Evolutionary conservation across 208 protist genomes (phyloP).

Genomic region (Leishmania mexicana): DNA sequence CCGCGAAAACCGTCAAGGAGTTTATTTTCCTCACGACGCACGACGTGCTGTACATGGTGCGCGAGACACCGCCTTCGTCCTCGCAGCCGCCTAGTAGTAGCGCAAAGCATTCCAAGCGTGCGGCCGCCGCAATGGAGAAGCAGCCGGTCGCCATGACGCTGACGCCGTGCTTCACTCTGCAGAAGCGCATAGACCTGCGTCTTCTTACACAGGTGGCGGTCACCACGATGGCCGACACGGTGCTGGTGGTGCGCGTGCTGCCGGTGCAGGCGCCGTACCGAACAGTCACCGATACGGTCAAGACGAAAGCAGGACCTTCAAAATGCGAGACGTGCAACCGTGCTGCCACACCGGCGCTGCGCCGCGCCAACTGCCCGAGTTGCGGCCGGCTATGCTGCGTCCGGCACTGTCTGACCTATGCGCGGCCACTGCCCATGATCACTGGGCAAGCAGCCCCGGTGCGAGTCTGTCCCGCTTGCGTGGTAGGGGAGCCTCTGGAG

Average conservation of each 20-base stretch:
- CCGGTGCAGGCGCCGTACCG: slow-evolving; percentile 53
- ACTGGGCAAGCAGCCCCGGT: slow-evolving; percentile 19
- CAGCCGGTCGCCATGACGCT: slow-evolving; percentile 2
- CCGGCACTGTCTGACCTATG: slow-evolving; percentile 51
- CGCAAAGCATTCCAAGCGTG: background rate
- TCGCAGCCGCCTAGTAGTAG: background rate
- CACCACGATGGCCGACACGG: slow-evolving; percentile 62
- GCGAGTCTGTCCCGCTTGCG: slow-evolving; percentile 60
- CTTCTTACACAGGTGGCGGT: slow-evolving; percentile 65
- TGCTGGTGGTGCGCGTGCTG: slow-evolving; percentile 72
- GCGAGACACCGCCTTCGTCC: slow-evolving; percentile 10
- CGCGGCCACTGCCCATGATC: slow-evolving; percentile 62
- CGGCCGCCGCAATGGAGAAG: background rate
- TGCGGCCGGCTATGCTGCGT: slow-evolving; percentile 71
- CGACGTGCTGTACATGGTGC: slow-evolving; percentile 37
- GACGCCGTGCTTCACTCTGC: slow-evolving; percentile 32
- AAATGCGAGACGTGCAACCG: slow-evolving; percentile 36
- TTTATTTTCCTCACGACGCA: slow-evolving; percentile 39
- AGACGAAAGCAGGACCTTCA: slow-evolving; percentile 19
- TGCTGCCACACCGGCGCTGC: slow-evolving; percentile 35
- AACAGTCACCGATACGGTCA: slow-evolving; percentile 27
- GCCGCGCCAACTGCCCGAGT: slow-evolving; percentile 67
- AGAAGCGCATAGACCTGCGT: slow-evolving; percentile 73
- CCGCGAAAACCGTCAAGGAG: slow-evolving; percentile 37
- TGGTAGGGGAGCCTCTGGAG: slow-evolving; percentile 59